Evolutionary conservation across 129 eudicot genomes (phyloP).

Genomic region (Tagetes patula): DNA sequence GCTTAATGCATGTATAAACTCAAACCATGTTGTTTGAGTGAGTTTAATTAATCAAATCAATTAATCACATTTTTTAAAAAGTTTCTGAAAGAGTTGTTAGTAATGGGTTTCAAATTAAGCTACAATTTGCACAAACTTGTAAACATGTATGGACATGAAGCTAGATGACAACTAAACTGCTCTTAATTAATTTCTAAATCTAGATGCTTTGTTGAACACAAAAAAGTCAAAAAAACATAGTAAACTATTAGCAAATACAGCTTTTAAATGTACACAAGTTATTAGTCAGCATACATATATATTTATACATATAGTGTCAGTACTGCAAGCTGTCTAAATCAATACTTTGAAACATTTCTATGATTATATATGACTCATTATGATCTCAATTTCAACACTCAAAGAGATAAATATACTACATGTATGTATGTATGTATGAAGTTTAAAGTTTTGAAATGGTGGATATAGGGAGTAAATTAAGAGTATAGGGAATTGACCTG

Average conservation of each 20-base stretch:
- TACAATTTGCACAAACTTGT: neutral
- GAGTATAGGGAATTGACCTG: slow-evolving; percentile 9
- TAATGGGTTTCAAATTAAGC: neutral
- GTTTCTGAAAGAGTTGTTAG: neutral
- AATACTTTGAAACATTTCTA: neutral
- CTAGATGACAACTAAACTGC: slow-evolving; percentile 24
- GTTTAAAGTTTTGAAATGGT: slow-evolving; percentile 4
- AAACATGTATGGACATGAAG: slow-evolving; percentile 25
- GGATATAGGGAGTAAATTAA: slow-evolving; percentile 10
- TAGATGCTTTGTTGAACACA: slow-evolving; percentile 26
- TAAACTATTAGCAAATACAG: neutral
- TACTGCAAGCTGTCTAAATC: slow-evolving; percentile 6
- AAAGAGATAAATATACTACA: neutral
- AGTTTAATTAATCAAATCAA: no score
- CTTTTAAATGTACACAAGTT: neutral
- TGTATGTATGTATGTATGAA: neutral
- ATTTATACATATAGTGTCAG: neutral
- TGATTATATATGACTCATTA: slow-evolving; percentile 4
- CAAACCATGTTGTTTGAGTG: no score
- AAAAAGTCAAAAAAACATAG: neutral
- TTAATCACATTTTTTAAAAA: no score
- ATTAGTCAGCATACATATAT: neutral
- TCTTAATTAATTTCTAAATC: slow-evolving; percentile 1
- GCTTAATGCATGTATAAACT: no score
- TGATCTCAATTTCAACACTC: neutral